phyloP scores from a whole-genome alignment of 345 rosid species.

The Passiflora organensis region DNA sequence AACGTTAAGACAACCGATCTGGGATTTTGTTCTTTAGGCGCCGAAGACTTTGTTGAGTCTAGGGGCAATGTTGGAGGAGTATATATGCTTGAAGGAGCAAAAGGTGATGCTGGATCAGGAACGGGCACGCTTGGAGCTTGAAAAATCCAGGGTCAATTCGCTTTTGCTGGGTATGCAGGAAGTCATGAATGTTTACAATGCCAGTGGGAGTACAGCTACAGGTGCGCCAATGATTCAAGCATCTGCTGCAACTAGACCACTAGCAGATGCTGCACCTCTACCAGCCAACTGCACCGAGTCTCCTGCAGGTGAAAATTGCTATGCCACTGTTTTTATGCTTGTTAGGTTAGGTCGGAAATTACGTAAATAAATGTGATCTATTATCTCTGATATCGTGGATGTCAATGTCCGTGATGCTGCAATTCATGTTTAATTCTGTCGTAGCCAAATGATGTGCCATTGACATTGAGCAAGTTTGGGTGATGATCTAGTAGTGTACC shows the following conservation, averaged over 20 bases:
- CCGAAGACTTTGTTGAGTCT: slow-evolving; percentile 70
- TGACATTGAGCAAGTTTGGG: not conserved
- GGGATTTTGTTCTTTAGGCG: slow-evolving; percentile 31
- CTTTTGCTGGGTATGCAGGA: slow-evolving; percentile 71
- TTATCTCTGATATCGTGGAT: too few species aligned
- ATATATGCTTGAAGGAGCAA: slow-evolving; percentile 62
- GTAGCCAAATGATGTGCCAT: not conserved
- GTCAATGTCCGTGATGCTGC: too few species aligned
- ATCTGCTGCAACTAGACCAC: slow-evolving; percentile 14
- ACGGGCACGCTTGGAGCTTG: slow-evolving; percentile 50
- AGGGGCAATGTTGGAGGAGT: slow-evolving; percentile 60
- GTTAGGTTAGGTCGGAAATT: too few species aligned
- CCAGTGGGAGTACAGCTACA: slow-evolving; percentile 22
- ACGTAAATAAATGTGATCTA: too few species aligned
- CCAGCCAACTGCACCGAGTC: slow-evolving; percentile 22
- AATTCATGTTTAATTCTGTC: too few species aligned
- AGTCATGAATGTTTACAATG: slow-evolving; percentile 61
- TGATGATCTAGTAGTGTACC: not conserved
- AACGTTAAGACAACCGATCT: too few species aligned
- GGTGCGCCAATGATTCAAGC: slow-evolving; percentile 33
- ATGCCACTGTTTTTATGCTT: not conserved
- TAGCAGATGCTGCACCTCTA: slow-evolving; percentile 14
- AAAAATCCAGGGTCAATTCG: slow-evolving; percentile 54
- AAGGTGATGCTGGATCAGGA: slow-evolving; percentile 62
- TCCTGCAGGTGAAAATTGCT: slow-evolving; percentile 29